Percentiles rank a stretch among this genome's conserved stretches.
phyloP scores from a whole-genome alignment of 495 filamentous ascomycete species.

The Rhizodiscina lignyota region DNA sequence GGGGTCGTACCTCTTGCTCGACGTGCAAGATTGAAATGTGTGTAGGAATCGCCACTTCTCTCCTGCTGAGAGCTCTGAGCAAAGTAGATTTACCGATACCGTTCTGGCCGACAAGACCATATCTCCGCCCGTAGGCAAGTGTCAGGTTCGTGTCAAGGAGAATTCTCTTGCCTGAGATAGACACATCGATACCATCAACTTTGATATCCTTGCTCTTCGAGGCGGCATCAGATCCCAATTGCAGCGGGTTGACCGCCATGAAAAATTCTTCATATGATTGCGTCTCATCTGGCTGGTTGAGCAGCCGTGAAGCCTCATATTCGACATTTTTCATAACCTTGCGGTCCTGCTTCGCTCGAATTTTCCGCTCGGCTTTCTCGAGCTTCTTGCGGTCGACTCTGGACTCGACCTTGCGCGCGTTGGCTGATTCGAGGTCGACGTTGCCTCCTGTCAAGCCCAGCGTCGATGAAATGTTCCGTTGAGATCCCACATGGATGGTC shows the following conservation, averaged over 20 bases:
- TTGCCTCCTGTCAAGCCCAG: constrained; percentile 67
- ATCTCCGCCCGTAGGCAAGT: constrained; percentile 82
- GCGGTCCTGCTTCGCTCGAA: constrained; percentile 94
- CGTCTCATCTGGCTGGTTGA: constrained; percentile 67
- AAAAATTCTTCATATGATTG: constrained; percentile 98
- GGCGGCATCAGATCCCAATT: constrained; percentile 50
- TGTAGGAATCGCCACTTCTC: constrained; percentile 86
- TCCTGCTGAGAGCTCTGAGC: constrained; percentile 73
- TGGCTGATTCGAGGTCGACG: constrained; percentile 89
- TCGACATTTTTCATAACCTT: constrained; percentile 96
- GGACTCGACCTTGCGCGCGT: constrained; percentile 83
- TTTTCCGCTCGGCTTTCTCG: constrained; percentile 96
- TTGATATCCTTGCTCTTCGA: constrained; percentile 99
- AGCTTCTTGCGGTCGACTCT: constrained; percentile 98
- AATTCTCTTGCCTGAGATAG: constrained; percentile 79
- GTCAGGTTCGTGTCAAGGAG: constrained; percentile 79
- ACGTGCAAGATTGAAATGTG: constrained; percentile 99
- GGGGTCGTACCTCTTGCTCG: constrained; percentile 66
- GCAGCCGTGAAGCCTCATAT: constrained; percentile 85
- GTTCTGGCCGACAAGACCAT: constrained; percentile 96
- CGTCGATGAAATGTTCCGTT: constrained; percentile 90
- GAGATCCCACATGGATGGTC: constrained; percentile 84
- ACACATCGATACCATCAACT: constrained; percentile 84
- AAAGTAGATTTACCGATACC: constrained; percentile 98
- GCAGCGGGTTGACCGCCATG: constrained; percentile 96